Evolutionary conservation across 2,329 filamentous ascomycete genomes (phyloP).

Genomic region (Gaeumannomyces tritici): DNA sequence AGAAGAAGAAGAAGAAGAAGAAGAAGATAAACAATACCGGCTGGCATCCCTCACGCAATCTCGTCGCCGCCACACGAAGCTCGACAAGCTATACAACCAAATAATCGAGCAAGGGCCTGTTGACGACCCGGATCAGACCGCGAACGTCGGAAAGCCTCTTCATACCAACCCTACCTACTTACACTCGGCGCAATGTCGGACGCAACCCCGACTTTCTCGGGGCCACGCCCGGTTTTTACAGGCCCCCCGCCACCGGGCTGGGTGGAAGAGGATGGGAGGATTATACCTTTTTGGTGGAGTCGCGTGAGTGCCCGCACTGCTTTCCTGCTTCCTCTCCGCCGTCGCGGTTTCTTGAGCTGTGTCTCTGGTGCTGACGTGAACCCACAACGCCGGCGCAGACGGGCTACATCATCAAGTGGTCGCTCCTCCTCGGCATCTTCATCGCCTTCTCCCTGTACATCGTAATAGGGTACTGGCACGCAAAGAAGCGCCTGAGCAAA

Average conservation of each 20-base stretch:
- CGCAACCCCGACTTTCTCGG: not conserved
- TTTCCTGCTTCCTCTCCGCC: no score
- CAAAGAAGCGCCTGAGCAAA: conserved; percentile 53
- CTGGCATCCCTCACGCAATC: no score
- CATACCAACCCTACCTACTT: no score
- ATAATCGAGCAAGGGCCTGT: no score
- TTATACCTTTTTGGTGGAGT: conserved; percentile 28
- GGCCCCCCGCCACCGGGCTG: conserved; percentile 7
- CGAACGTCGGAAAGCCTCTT: no score
- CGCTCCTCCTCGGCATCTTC: conserved; percentile 54
- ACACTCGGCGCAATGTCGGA: not conserved
- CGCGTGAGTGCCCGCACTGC: conserved; percentile 17
- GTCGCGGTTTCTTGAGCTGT: no score
- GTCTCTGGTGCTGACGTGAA: not conserved
- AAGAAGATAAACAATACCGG: not conserved
- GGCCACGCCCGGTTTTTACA: not conserved
- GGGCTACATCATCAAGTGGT: conserved; percentile 61
- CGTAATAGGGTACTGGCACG: conserved; percentile 60
- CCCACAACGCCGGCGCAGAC: conserved; percentile 28
- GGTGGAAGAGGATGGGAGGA: conserved; percentile 17
- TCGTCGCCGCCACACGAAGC: no score
- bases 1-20: not conserved
- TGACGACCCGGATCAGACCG: no score
- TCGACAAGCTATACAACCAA: no score
- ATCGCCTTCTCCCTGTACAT: conserved; percentile 51